These are phyloP conservation scores for Dionaea muscipula DNA, from an alignment of 179 eudicot genomes.

Conservation along the genomic window DNA sequence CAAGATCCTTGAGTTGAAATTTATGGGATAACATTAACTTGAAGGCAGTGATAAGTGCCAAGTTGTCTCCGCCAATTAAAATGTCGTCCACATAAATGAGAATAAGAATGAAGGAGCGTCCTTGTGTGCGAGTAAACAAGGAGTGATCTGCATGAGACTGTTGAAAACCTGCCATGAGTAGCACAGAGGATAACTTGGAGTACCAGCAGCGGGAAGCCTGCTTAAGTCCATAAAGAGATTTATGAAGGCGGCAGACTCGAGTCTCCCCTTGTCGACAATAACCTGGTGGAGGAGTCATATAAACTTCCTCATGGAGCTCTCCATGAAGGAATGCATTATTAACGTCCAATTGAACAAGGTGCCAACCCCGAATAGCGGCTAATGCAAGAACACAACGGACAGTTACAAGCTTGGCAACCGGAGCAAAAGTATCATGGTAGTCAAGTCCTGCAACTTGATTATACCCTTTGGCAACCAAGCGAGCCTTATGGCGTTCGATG, in stretches of 20 bases:
- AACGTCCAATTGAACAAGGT: too few species aligned
- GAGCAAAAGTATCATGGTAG: neutral
- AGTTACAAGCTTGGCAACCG: neutral
- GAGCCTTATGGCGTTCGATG: neutral
- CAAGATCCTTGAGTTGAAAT: neutral
- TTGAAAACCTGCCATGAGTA: neutral
- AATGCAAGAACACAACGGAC: too few species aligned
- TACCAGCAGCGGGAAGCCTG: neutral
- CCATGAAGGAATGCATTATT: neutral
- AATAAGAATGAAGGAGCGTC: neutral
- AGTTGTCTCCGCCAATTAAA: neutral
- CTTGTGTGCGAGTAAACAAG: neutral
- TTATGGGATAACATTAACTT: neutral
- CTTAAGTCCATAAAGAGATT: neutral
- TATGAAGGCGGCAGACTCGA: neutral
- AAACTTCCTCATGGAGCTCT: neutral
- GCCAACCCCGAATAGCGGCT: too few species aligned
- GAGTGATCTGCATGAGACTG: neutral
- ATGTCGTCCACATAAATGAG: neutral
- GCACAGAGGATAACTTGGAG: neutral
- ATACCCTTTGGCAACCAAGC: neutral
- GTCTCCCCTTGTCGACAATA: neutral
- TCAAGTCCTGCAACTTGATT: neutral
- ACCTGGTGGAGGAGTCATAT: neutral
- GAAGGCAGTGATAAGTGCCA: neutral